phyloP scores from a whole-genome alignment of 495 filamentous ascomycete genomes.

The Tuber microsphaerosporum region DNA sequence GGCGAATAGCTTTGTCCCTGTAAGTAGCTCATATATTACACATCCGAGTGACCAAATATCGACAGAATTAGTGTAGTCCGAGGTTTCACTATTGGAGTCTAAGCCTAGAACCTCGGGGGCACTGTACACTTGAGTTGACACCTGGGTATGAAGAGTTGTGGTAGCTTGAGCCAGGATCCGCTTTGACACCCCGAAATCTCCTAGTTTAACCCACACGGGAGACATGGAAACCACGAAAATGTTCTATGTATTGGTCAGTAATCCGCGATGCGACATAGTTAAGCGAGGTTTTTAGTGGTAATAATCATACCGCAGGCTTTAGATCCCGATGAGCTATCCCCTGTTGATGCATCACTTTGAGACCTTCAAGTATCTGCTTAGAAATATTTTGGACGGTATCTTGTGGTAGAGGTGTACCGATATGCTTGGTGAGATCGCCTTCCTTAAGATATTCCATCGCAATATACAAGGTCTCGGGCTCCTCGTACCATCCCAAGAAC shows the following conservation, averaged over 20 bases:
- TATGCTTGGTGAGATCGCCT: slow-evolving; percentile 5
- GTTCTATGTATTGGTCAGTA: background rate
- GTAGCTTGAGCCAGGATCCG: background rate
- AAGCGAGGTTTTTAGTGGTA: background rate
- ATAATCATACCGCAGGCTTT: background rate
- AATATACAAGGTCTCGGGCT: slow-evolving; percentile 3
- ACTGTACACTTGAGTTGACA: background rate
- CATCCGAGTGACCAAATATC: slow-evolving; percentile 19
- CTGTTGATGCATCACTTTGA: slow-evolving; percentile 15
- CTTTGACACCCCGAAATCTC: background rate
- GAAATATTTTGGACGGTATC: slow-evolving; percentile 8
- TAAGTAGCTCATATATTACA: background rate
- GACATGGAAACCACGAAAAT: background rate
- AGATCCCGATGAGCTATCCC: slow-evolving; percentile 16
- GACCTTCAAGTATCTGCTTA: slow-evolving; percentile 14
- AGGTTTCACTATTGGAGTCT: background rate
- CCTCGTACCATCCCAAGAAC: slow-evolving; percentile 18
- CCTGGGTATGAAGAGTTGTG: background rate
- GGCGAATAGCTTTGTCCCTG: background rate
- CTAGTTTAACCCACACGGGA: background rate
- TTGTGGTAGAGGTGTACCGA: background rate
- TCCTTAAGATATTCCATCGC: slow-evolving; percentile 14
- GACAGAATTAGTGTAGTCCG: slow-evolving; percentile 7
- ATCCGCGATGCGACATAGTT: background rate
- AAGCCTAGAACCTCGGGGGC: background rate